Conservation (phyloP, 257 asterid genomes). For the Avicennia marina region DNA sequence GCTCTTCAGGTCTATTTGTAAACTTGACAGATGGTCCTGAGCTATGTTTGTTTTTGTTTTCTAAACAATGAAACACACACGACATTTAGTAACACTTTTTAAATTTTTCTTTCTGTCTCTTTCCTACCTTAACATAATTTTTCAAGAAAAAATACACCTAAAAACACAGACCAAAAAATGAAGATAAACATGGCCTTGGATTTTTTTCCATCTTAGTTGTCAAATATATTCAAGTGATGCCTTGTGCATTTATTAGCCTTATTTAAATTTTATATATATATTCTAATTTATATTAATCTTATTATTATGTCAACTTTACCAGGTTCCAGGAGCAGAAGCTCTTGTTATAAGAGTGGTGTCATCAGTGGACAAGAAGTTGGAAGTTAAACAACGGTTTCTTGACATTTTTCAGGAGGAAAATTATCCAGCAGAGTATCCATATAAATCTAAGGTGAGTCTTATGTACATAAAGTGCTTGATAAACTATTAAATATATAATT, state of each 20-base stretch:
- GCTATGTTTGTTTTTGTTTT: too few species aligned
- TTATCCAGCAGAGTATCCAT: conserved; percentile 77
- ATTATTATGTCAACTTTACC: conserved; percentile 20
- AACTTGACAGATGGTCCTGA: too few species aligned
- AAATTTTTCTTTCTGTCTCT: too few species aligned
- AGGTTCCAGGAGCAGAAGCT: conserved; percentile 95
- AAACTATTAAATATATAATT: conserved; percentile 3
- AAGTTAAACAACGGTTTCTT: conserved; percentile 87
- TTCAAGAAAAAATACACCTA: too few species aligned
- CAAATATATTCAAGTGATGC: neutral
- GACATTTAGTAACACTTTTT: too few species aligned
- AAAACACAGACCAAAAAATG: too few species aligned
- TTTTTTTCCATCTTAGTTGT: too few species aligned
- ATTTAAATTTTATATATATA: neutral
- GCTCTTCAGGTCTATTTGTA: too few species aligned
- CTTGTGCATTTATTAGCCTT: neutral
- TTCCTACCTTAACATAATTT: too few species aligned
- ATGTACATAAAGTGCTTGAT: conserved; percentile 12
- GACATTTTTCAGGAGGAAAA: conserved; percentile 92
- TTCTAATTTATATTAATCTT: conserved; percentile 3
- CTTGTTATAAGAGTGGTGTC: conserved; percentile 96
- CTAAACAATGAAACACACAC: too few species aligned
- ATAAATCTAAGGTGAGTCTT: conserved; percentile 84
- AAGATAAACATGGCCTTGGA: too few species aligned
- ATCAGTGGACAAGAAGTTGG: conserved; percentile 96